Evolutionary conservation across 305 asterid genomes (phyloP).

Genomic region (Nicotiana rustica): DNA sequence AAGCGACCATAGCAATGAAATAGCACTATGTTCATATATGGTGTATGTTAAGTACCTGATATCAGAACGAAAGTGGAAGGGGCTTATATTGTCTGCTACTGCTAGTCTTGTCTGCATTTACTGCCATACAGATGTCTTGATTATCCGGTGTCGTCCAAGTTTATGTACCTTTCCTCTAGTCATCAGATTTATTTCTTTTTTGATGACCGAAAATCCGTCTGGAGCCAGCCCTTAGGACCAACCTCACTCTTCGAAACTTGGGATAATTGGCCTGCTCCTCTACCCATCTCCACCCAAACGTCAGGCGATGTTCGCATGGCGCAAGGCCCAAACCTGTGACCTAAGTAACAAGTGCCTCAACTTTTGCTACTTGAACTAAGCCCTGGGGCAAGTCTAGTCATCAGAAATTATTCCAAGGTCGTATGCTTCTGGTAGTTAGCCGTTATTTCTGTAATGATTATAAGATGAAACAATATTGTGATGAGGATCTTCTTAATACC

Average conservation of each 20-base stretch:
- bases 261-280: too few relatives aligned
- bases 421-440: background rate
- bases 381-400: too few relatives aligned
- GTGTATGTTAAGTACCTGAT: constrained; percentile 5
- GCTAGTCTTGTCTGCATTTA: constrained; percentile 22
- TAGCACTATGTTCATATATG: background rate
- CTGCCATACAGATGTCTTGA: background rate
- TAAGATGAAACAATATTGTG: background rate
- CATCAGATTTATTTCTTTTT: background rate
- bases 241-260: too few relatives aligned
- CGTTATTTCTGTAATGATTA: background rate
- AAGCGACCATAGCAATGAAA: background rate
- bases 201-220: too few relatives aligned
- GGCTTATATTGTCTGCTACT: constrained; percentile 5
- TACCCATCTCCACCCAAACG: too few relatives aligned
- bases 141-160: background rate
- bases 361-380: too few relatives aligned
- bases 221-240: too few relatives aligned
- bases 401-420: constrained; percentile 9
- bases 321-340: too few relatives aligned
- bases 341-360: too few relatives aligned
- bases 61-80: background rate
- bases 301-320: too few relatives aligned
- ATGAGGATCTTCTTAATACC: constrained; percentile 3
- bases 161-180: background rate